A percentile compares a stretch with the other conserved stretches of the same genome.
phyloP scores from a whole-genome alignment of 441 rosid genomes.

The Rhodomyrtus psidioides region DNA sequence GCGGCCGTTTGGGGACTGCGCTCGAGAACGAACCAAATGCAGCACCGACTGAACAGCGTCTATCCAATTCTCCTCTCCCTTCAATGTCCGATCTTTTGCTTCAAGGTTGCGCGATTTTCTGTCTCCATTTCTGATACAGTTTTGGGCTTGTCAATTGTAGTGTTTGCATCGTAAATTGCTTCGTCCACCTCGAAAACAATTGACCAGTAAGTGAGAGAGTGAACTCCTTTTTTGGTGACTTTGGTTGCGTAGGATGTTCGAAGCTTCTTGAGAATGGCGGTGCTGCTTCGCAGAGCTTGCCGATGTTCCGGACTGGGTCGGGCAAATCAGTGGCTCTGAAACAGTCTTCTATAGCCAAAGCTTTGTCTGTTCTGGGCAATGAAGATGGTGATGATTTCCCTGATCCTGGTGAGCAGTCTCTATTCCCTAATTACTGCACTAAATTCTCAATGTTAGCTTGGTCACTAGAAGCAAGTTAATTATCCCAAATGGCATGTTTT shows the following conservation, averaged over 20 bases:
- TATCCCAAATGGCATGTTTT: not conserved
- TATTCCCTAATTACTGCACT: not conserved
- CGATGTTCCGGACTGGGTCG: slow-evolving; percentile 58
- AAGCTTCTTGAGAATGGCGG: slow-evolving; percentile 35
- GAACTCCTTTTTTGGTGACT: not conserved
- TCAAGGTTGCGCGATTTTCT: slow-evolving; percentile 30
- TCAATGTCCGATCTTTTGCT: slow-evolving; percentile 63
- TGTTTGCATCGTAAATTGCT: not conserved
- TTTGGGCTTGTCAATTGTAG: not conserved
- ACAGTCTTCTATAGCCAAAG: slow-evolving; percentile 57
- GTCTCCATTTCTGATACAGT: not conserved
- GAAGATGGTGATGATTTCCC: slow-evolving; percentile 6
- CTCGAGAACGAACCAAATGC: slow-evolving; percentile 6
- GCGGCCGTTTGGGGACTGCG: slow-evolving; percentile 10
- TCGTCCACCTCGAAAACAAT: not conserved
- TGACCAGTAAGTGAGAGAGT: not conserved
- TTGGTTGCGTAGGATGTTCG: slow-evolving; percentile 40
- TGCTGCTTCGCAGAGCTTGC: slow-evolving; percentile 14
- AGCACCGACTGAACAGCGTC: slow-evolving; percentile 6
- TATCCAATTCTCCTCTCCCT: slow-evolving; percentile 28
- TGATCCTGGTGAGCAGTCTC: not conserved
- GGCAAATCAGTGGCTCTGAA: slow-evolving; percentile 55
- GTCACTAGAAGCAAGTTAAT: not conserved
- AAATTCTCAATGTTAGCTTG: not conserved
- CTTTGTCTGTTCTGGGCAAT: slow-evolving; percentile 43